Evolutionary conservation across 768 basidiomycete species (phyloP), one percentile per base, ranked within the genome.

Genomic region (Termitomyces sp.): DNA sequence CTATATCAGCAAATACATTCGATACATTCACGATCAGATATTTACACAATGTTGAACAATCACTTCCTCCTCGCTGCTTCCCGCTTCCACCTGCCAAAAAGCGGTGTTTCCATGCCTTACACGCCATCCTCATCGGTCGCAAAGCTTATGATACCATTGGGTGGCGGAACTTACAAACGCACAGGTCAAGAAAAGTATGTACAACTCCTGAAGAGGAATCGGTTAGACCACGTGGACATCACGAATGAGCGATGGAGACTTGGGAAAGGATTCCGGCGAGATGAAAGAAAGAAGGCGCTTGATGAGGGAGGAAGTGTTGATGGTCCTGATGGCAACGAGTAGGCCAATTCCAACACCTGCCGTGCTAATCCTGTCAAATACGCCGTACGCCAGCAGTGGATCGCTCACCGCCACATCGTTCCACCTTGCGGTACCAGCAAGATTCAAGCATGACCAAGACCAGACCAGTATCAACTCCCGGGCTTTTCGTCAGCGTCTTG

Each of bases 241-340:
- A 80, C 82, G 24, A 96, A 98, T 68, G 85, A 85, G 66, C 80
- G 88, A 55, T 98, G 91, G 89, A 78, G 87, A 60, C 66, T 78
- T 18, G 88, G 88, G 12, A 86, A 86, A 66, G 88, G 84, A 1
- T 73, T 76, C 47, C 76, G 81, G 60, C 76, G 72, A 63, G 72
- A 72, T 15, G 78, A 73, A 60, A 72, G 65, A 60, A 69, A 67
- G 61, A 69, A 65, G 20, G 60, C 54, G n/a, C 63, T 55, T 13
- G 71, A 65, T 36, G 66, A 46, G 36, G 60, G 22, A 27, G 59
- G 16, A 22, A 65, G 58, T 6, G 65, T 66, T 15, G 65, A 65
- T 24, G 59, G 61, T 18, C 33, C 48, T 37, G 69, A 65, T 54
- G 63, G 63, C 42, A 58, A 68, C 41, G 67, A 70, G 42, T 67